Conservation (phyloP, 2,329 filamentous ascomycete species). For the Alternaria arbusti region DNA sequence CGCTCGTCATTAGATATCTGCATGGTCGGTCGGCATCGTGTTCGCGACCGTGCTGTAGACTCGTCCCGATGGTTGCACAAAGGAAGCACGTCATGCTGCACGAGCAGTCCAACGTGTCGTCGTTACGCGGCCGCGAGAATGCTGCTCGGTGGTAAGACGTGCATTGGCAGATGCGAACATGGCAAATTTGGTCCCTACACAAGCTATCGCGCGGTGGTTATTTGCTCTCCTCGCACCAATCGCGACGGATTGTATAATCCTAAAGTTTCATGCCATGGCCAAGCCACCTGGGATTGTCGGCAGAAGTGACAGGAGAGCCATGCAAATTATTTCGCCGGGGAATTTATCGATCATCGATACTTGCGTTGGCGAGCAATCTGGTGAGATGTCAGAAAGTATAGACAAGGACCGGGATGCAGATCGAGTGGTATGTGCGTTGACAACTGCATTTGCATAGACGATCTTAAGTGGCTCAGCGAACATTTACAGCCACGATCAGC, state of each 20-base stretch:
- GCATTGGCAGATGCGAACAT: background rate
- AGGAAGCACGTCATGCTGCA: constrained; percentile 18
- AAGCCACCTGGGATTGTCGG: background rate
- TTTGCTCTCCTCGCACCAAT: background rate
- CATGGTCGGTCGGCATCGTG: constrained; percentile 19
- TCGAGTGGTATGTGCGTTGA: background rate
- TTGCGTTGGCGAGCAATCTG: background rate
- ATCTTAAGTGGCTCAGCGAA: constrained; percentile 1
- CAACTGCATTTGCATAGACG: background rate
- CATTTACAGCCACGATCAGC: constrained; percentile 5
- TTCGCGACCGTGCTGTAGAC: constrained; percentile 6
- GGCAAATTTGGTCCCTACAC: background rate
- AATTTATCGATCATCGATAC: background rate
- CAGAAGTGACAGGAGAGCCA: background rate
- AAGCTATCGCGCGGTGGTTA: background rate
- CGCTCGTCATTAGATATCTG: constrained; percentile 31
- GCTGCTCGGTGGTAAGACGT: background rate
- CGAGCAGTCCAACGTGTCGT: constrained; percentile 2
- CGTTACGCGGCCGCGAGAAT: constrained; percentile 1
- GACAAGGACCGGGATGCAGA: background rate
- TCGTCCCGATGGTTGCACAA: constrained; percentile 14
- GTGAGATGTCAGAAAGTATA: background rate
- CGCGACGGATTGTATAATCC: background rate
- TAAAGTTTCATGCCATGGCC: background rate
- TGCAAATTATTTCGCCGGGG: background rate